phyloP scores from a whole-genome alignment of 2,329 filamentous ascomycete species.

The Bisporella sp. region DNA sequence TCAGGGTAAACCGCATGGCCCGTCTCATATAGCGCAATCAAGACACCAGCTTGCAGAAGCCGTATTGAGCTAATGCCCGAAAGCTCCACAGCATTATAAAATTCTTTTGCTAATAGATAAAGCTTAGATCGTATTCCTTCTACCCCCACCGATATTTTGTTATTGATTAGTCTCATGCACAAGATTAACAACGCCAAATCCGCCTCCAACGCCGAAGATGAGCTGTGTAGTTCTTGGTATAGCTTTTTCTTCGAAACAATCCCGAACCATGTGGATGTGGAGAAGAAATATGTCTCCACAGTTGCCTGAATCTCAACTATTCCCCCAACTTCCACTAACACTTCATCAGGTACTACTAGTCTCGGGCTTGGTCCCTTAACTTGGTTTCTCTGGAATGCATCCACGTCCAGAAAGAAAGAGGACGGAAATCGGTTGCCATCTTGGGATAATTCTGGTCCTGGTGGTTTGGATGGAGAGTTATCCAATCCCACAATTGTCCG shows the following conservation, averaged over 20 bases:
- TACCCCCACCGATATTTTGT: background rate
- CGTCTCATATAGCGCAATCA: constrained; percentile 29
- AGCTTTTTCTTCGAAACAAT: constrained; percentile 21
- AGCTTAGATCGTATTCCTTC: constrained; percentile 11
- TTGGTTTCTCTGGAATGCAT: too few relatives aligned
- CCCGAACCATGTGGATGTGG: constrained; percentile 14
- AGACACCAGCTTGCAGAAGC: constrained; percentile 24
- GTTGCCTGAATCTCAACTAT: too few relatives aligned
- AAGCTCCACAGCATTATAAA: constrained; percentile 20
- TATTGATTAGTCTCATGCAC: constrained; percentile 22
- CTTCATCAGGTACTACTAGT: too few relatives aligned
- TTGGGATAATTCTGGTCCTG: too few relatives aligned
- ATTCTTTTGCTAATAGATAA: constrained; percentile 24
- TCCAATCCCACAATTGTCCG: too few relatives aligned
- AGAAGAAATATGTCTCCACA: too few relatives aligned
- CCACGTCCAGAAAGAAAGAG: too few relatives aligned
- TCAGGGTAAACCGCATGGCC: constrained; percentile 31
- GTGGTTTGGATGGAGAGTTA: too few relatives aligned
- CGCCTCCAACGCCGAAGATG: constrained; percentile 16
- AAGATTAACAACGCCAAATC: constrained; percentile 25
- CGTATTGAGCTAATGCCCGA: constrained; percentile 21
- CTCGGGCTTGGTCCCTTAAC: too few relatives aligned
- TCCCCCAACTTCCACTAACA: too few relatives aligned
- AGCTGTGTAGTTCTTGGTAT: constrained; percentile 12
- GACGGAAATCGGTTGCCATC: too few relatives aligned